These are phyloP conservation scores for Alternaria sp. DNA, from an alignment of 2,329 filamentous ascomycete genomes.

Conservation along the genomic window DNA sequence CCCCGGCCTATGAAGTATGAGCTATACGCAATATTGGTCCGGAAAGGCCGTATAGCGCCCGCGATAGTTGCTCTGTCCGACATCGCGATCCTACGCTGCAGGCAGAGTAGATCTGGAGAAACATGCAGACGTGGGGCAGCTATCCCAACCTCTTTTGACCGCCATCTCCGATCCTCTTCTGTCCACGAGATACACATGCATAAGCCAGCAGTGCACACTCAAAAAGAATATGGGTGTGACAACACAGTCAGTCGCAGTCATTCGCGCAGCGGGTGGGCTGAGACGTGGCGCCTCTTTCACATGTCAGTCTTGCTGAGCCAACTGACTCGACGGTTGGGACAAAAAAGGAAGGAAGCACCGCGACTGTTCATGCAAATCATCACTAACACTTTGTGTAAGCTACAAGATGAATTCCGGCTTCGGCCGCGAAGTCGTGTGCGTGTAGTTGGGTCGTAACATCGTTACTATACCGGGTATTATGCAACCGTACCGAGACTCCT, in stretches of 20 bases:
- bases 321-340: neutral
- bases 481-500: neutral
- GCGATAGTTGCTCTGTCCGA: neutral
- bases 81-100: slow-evolving; percentile 11
- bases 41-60: neutral
- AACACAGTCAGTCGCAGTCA: slow-evolving; percentile 3
- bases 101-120: slow-evolving; percentile 10
- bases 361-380: neutral
- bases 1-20: neutral
- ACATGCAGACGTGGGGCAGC: slow-evolving; percentile 23
- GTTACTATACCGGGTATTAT: slow-evolving; percentile 5
- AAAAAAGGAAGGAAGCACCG: slow-evolving; percentile 3
- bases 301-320: slow-evolving; percentile 9
- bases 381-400: neutral
- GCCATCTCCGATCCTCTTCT: slow-evolving; percentile 12
- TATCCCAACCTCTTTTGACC: slow-evolving; percentile 13
- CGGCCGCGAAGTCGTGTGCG: neutral
- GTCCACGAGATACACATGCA: slow-evolving; percentile 30
- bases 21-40: neutral
- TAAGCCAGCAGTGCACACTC: slow-evolving; percentile 8
- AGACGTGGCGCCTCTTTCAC: slow-evolving; percentile 14
- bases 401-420: neutral
- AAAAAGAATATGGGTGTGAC: slow-evolving; percentile 11
- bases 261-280: neutral
- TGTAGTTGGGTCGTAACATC: neutral